These are phyloP conservation scores for Boletus subparvulus DNA, from an alignment of 768 basidiomycete species.

Conservation along the genomic window DNA sequence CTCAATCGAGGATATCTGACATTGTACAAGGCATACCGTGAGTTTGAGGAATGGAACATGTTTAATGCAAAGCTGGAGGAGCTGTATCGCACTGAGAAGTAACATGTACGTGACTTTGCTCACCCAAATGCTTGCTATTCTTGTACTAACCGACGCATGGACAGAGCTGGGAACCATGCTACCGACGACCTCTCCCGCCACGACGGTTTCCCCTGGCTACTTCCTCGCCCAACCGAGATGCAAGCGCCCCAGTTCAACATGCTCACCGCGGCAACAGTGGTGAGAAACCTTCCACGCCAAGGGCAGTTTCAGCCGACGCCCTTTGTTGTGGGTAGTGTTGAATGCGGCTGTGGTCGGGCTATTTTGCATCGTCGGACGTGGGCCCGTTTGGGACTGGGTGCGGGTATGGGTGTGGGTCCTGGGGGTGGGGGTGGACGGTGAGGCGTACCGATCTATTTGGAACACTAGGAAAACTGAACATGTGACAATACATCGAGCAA, in stretches of 20 bases:
- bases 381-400: conserved; percentile 3
- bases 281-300: conserved; percentile 24
- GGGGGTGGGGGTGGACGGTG: conserved; percentile 13
- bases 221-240: background rate
- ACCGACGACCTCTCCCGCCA: conserved; percentile 19
- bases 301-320: conserved; percentile 23
- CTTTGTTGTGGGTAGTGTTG: conserved; percentile 8
- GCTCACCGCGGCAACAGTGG: conserved; percentile 25
- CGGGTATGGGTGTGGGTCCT: background rate
- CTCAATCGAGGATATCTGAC: conserved; percentile 97
- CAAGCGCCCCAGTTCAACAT: no score
- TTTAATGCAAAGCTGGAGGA: conserved; percentile 91
- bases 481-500: background rate
- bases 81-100: conserved; percentile 73
- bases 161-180: conserved; percentile 58
- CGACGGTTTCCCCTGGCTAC: background rate
- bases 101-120: conserved; percentile 51
- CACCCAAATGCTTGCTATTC: background rate
- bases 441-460: background rate
- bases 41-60: conserved; percentile 67
- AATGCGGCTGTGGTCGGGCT: conserved; percentile 17
- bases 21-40: conserved; percentile 78
- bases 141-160: background rate
- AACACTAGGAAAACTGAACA: background rate
- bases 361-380: conserved; percentile 21